Evolutionary conservation across 1,284 basidiomycete genomes (phyloP).

Genomic region (Ustilago trichophora): DNA sequence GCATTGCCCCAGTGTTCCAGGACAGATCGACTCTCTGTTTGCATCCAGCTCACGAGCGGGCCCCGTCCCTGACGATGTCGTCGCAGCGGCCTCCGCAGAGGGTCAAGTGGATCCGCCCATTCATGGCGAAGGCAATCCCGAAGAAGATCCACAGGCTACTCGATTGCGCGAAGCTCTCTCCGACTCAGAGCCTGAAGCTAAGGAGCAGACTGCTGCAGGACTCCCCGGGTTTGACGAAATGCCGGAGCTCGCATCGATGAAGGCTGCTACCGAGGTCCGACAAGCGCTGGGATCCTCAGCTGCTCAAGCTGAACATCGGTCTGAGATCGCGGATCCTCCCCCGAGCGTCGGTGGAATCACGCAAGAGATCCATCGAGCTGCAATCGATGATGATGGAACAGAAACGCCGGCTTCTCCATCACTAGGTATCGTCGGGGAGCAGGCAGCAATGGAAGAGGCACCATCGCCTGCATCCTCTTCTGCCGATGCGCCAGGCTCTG

Average conservation of each 20-base stretch:
- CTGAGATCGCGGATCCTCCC: not conserved
- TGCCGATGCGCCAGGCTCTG: slow-evolving; percentile 33
- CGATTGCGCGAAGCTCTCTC: not conserved
- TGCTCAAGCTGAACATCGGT: not conserved
- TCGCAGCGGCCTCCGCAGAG: slow-evolving; percentile 1
- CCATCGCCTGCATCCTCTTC: slow-evolving; percentile 38
- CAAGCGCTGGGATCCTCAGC: slow-evolving; percentile 1
- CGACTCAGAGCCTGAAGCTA: not conserved
- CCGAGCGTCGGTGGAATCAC: not conserved
- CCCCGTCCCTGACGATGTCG: not conserved
- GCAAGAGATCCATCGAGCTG: not conserved
- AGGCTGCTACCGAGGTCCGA: too few species aligned
- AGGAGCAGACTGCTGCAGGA: not conserved
- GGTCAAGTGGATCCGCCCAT: not conserved
- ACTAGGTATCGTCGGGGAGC: not conserved
- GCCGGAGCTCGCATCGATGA: slow-evolving; percentile 4
- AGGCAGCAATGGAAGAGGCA: not conserved
- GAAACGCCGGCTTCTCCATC: not conserved
- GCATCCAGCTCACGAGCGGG: not conserved
- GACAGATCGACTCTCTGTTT: not conserved
- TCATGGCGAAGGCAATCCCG: not conserved
- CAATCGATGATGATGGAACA: not conserved
- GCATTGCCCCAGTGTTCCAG: slow-evolving; percentile 5
- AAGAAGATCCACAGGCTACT: not conserved
- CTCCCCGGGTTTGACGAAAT: slow-evolving; percentile 5